Conservation (phyloP, 805 yeast species). For the Wickerhamiella kurtzmanii region DNA sequence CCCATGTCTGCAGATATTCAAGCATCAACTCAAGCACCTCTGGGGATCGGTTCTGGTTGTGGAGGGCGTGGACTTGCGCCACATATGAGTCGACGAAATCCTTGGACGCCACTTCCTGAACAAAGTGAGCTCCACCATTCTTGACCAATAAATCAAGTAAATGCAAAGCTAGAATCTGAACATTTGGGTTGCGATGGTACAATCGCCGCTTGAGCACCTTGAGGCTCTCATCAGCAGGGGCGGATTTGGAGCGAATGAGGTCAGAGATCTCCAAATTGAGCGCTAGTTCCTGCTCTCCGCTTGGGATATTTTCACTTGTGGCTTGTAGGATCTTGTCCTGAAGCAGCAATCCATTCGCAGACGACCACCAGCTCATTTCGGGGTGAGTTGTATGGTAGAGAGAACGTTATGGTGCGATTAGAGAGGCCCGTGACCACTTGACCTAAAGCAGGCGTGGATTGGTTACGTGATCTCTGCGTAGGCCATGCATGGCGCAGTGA, state of each 20-base stretch:
- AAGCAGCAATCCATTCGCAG: background rate
- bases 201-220: slow-evolving; percentile 66
- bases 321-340: background rate
- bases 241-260: slow-evolving; percentile 64
- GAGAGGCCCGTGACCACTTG: too few relatives aligned
- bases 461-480: too few relatives aligned
- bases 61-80: slow-evolving; percentile 41
- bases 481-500: too few relatives aligned
- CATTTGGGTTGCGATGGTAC: slow-evolving; percentile 62
- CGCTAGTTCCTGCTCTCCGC: slow-evolving; percentile 67
- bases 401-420: too few relatives aligned
- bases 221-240: slow-evolving; percentile 73
- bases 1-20: slow-evolving; percentile 63
- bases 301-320: slow-evolving; percentile 39
- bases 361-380: slow-evolving; percentile 1
- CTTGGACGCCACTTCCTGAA: slow-evolving; percentile 62
- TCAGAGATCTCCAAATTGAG: slow-evolving; percentile 79
- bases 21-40: slow-evolving; percentile 50
- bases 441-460: too few relatives aligned
- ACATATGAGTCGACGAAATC: slow-evolving; percentile 77
- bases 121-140: slow-evolving; percentile 81
- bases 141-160: slow-evolving; percentile 78
- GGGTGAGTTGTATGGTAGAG: background rate
- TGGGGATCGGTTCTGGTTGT: slow-evolving; percentile 28
- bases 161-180: slow-evolving; percentile 60